Evolutionary conservation across 164 flowering plant genomes (phyloP).

Genomic region (Euptelea pleiosperma): DNA sequence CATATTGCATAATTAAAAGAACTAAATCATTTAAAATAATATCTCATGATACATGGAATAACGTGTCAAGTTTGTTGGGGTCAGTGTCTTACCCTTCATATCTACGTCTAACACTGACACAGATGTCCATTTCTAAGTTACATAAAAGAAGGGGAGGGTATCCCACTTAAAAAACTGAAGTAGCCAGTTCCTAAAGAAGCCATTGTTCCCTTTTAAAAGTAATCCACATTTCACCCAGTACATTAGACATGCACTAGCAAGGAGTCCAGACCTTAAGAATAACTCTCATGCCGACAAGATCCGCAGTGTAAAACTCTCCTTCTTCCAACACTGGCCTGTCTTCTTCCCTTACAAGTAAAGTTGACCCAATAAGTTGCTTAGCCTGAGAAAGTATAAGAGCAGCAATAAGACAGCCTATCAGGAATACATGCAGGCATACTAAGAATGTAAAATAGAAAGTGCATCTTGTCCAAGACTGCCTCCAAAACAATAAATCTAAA

Average conservation of each 20-base stretch:
- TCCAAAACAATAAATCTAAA: not conserved
- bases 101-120: too few relatives aligned
- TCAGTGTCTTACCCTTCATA: too few relatives aligned
- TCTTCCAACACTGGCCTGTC: slow-evolving; percentile 80
- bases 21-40: too few relatives aligned
- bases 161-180: not conserved
- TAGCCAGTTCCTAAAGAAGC: not conserved
- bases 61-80: too few relatives aligned
- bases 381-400: slow-evolving; percentile 47
- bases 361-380: slow-evolving; percentile 73
- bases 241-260: not conserved
- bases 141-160: too few relatives aligned
- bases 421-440: not conserved
- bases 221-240: not conserved
- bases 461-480: not conserved
- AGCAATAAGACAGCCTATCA: not conserved
- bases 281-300: slow-evolving; percentile 91
- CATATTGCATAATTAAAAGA: too few relatives aligned
- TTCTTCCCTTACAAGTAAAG: slow-evolving; percentile 63
- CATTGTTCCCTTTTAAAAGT: not conserved
- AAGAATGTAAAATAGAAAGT: not conserved
- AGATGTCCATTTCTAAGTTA: too few relatives aligned
- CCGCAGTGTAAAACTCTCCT: slow-evolving; percentile 79
- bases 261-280: slow-evolving; percentile 65
- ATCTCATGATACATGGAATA: too few relatives aligned